phyloP scores from a whole-genome alignment of 768 basidiomycete genomes.

The Lentinula sp. region DNA sequence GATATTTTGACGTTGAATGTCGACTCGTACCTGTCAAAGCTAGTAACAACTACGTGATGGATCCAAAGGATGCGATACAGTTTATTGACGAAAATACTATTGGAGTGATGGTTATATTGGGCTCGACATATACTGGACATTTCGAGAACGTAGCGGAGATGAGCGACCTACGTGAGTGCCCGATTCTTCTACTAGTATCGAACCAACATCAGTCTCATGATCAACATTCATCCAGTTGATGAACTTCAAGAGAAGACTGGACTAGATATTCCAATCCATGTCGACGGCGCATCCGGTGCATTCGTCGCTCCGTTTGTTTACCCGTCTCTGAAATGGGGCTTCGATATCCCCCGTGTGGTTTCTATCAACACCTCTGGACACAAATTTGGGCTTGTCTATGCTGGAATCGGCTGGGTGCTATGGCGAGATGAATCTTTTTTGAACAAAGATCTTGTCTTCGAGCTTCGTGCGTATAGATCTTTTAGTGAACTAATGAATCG shows the following conservation, averaged over 20 bases:
- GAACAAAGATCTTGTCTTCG: slow-evolving; percentile 60
- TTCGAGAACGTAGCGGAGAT: slow-evolving; percentile 57
- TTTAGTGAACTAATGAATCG: background rate
- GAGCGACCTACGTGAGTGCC: slow-evolving; percentile 21
- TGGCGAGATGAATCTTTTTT: slow-evolving; percentile 53
- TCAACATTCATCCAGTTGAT: slow-evolving; percentile 31
- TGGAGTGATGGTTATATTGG: slow-evolving; percentile 53
- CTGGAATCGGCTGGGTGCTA: slow-evolving; percentile 56
- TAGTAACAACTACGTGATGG: slow-evolving; percentile 44
- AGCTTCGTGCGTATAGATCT: slow-evolving; percentile 39
- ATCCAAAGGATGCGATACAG: slow-evolving; percentile 49
- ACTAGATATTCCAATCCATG: slow-evolving; percentile 57
- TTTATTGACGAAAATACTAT: slow-evolving; percentile 69
- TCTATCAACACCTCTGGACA: slow-evolving; percentile 52
- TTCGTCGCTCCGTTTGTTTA: slow-evolving; percentile 62
- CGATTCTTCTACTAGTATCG: background rate
- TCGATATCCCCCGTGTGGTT: slow-evolving; percentile 49
- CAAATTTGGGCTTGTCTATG: slow-evolving; percentile 49
- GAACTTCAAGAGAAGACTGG: slow-evolving; percentile 50
- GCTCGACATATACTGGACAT: slow-evolving; percentile 54
- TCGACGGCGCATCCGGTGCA: slow-evolving; percentile 58
- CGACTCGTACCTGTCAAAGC: slow-evolving; percentile 40
- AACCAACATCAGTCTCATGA: background rate
- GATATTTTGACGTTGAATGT: slow-evolving; percentile 60
- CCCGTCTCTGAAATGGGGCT: slow-evolving; percentile 51